These are phyloP conservation scores for Retiboletus fuscus DNA, from an alignment of 1,284 basidiomycete species.

Conservation along the genomic window DNA sequence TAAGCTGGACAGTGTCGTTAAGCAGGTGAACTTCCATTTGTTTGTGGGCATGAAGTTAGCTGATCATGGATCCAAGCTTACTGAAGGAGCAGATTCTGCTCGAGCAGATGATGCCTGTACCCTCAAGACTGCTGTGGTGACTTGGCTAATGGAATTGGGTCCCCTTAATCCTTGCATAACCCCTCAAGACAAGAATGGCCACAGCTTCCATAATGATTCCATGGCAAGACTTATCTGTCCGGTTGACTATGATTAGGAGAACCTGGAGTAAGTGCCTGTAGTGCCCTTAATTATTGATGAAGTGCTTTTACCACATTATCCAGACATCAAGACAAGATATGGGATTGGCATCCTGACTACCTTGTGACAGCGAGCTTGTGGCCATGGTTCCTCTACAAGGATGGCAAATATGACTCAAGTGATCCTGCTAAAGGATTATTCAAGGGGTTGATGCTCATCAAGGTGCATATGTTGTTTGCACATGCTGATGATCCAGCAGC, in stretches of 20 bases:
- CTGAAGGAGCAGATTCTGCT: slow-evolving; percentile 18
- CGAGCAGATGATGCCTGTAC: slow-evolving; percentile 13
- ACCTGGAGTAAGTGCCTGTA: slow-evolving; percentile 1
- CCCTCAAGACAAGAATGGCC: background rate
- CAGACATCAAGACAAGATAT: slow-evolving; percentile 17
- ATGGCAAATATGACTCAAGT: no score
- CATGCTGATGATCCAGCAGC: no score
- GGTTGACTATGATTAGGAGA: slow-evolving; percentile 25
- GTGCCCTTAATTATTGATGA: no score
- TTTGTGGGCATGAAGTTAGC: background rate
- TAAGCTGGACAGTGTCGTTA: no score
- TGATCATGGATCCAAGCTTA: background rate
- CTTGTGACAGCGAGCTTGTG: no score
- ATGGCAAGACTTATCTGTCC: slow-evolving; percentile 26
- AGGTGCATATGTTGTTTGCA: no score
- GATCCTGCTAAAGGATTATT: no score
- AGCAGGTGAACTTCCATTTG: no score
- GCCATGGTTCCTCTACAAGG: no score
- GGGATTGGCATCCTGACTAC: background rate
- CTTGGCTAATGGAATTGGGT: no score
- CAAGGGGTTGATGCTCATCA: background rate
- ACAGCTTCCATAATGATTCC: slow-evolving; percentile 14
- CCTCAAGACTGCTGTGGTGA: no score
- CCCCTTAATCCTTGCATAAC: background rate
- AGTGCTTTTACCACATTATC: no score